Base-by-base conservation (phyloP, 805 yeast species). In the Pichia insulana region DNA sequence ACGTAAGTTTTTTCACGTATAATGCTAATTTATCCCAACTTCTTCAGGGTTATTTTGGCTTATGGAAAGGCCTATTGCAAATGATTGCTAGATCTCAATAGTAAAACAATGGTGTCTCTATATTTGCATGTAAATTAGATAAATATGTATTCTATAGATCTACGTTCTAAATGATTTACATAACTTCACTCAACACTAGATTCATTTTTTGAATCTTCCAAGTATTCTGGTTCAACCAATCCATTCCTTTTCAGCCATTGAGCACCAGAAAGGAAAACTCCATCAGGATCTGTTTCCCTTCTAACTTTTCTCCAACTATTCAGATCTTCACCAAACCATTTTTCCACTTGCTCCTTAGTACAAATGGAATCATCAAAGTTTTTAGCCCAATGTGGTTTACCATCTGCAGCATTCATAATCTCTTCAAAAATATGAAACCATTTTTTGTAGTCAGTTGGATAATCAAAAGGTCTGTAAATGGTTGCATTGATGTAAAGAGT, bases 361-460 rank as follows among this genome's bases (percentile, higher is more conserved):
- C 96, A 96, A 52, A 78, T 70, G 92, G 87, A 84, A 46, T 82
- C 79, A 48, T 80, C 82, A 61, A 87, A 90, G 62, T 88, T 89
- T 69, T 90, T 90, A 15, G 98, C 98, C 98, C 98, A 90, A 62
- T 90, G 98, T 2, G 98, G 98, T 59, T 80, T 84, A 35, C 98
- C 98, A 30, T 83, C 88, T 25, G 83, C 88, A 22, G 76, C 78
- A 39, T 70, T 71, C 70, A 89, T 68, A 2, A 86, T 74, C 41
- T 75, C 74, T 63, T 90, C 98, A 61, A 90, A 90, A n/a, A 71
- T 68, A 39, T 73, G 73, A 63, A 74, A 90, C 96, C 97, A 90
- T 50, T 76, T 71, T 36, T 75, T 77, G 30, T 87, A 78, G 35
- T 83, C 80, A 10, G 88, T 80, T 54, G 79, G 73, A 43, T 75